A percentile compares a stretch with the other conserved stretches of the same genome.
phyloP scores from a whole-genome alignment of 768 basidiomycete genomes.

The Amanita exitialis region DNA sequence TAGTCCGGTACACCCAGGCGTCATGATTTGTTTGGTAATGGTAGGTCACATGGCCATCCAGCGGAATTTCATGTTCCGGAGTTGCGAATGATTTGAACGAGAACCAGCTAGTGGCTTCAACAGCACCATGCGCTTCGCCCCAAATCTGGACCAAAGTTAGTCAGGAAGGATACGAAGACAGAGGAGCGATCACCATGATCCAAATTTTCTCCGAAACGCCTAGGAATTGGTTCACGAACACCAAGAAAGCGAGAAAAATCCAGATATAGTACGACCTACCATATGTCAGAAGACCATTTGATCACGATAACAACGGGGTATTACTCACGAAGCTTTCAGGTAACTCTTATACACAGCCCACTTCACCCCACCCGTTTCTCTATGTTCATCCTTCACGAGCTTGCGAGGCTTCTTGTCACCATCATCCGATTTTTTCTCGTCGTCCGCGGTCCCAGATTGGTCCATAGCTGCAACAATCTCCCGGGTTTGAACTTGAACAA shows the following conservation, averaged over 20 bases:
- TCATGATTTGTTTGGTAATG: slow-evolving; percentile 19
- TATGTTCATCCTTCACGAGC: slow-evolving; percentile 71
- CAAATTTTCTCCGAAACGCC: slow-evolving; percentile 57
- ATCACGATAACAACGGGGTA: background rate
- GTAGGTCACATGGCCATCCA: slow-evolving; percentile 22
- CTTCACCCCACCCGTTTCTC: slow-evolving; percentile 75
- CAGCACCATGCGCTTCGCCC: slow-evolving; percentile 50
- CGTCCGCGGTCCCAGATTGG: slow-evolving; percentile 14
- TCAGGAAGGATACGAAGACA: too few relatives aligned
- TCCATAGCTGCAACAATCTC: slow-evolving; percentile 27
- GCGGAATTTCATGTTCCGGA: slow-evolving; percentile 25
- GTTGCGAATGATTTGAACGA: slow-evolving; percentile 25
- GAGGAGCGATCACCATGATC: slow-evolving; percentile 45
- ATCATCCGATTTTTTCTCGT: slow-evolving; percentile 14
- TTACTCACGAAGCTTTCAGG: slow-evolving; percentile 56
- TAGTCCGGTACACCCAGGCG: slow-evolving; percentile 11
- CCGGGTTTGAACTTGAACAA: slow-evolving; percentile 37
- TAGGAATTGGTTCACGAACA: slow-evolving; percentile 41
- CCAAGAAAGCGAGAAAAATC: slow-evolving; percentile 38
- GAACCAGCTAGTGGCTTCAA: slow-evolving; percentile 15
- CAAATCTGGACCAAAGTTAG: slow-evolving; percentile 28
- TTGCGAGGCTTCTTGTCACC: slow-evolving; percentile 57
- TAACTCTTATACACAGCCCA: slow-evolving; percentile 66
- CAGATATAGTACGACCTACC: slow-evolving; percentile 60
- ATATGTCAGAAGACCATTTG: background rate